phyloP scores from a whole-genome alignment of 495 filamentous ascomycete genomes.

The Aspergillus affinis region DNA sequence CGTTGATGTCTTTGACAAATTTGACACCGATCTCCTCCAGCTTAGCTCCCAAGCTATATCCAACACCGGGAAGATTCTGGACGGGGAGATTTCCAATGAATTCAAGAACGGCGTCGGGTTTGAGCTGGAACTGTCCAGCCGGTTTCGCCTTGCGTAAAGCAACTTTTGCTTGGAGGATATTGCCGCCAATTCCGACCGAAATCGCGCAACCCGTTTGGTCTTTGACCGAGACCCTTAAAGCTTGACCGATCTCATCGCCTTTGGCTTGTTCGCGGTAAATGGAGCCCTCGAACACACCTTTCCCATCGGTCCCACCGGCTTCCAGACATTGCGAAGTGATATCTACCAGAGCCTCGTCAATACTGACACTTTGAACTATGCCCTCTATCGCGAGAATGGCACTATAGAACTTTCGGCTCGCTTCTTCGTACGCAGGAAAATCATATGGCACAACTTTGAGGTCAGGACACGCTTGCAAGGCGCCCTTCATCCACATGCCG shows the following conservation, averaged over 20 bases:
- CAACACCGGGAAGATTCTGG: conserved; percentile 82
- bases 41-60: conserved; percentile 77
- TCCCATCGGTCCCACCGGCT: conserved; percentile 65
- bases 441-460: conserved; percentile 89
- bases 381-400: conserved; percentile 77
- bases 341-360: conserved; percentile 90
- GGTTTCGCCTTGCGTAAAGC: conserved; percentile 92
- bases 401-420: conserved; percentile 83
- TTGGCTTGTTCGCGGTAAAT: conserved; percentile 80
- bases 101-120: conserved; percentile 71
- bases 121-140: conserved; percentile 86
- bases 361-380: conserved; percentile 89
- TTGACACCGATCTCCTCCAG: conserved; percentile 85
- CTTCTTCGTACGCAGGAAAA: conserved; percentile 90
- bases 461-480: conserved; percentile 77
- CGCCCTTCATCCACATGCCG: conserved; percentile 98
- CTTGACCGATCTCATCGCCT: conserved; percentile 69
- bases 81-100: conserved; percentile 76
- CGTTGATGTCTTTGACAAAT: conserved; percentile 76
- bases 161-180: conserved; percentile 87
- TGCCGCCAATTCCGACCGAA: conserved; percentile 91
- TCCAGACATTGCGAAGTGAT: conserved; percentile 65
- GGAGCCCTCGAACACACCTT: conserved; percentile 66
- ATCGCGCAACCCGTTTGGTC: conserved; percentile 78
- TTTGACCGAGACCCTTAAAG: conserved; percentile 67